Base-by-base conservation (phyloP, 139 green algal species). In the Tetratostichococcus sp. region DNA sequence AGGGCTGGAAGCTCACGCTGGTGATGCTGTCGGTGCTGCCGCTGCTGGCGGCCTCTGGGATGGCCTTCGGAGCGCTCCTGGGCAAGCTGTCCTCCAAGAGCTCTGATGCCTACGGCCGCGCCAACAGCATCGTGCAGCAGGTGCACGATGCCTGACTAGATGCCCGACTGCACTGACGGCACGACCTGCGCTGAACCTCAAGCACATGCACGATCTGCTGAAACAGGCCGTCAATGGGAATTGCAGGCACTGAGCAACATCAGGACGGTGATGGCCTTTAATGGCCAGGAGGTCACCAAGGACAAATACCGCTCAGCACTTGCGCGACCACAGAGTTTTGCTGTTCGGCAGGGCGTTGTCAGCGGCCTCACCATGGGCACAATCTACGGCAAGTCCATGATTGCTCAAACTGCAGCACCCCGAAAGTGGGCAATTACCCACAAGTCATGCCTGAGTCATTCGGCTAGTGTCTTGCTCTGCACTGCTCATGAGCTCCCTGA, bases 1-100 rank as follows among this genome's bases (percentile, higher is more conserved):
- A 85, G 26, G 80, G 79, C 34, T 92, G 85, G 92, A 78, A 90
- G 69, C 89, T 97, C 82, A 92, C 93, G 21, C 83, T 97, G 22
- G 93, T 97, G 26, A 85, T 95, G 73, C 70, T 94, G 26, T 85
- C 89, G 1, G 43, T 79, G 6, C 68, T 88, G 33, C 92, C 92
- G 0, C 62, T 95, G 23, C 71, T 93, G 33, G 90, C 82, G 0
- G 69, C 79, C 1, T 69, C 84, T 34, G 90, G 87, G 8, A 78
- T 85, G 32, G 23, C 66, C 57, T 83, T 95, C 5, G 71, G 75
- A 35, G 77, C 87, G 14, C 35, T 89, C 28, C 68, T 83, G 14
- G 31, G n/a, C 16, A 43, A 30, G 1, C 70, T 83, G 32, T 74
- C 33, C 16, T 32, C 65, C 19, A 65, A 57, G 35, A 70, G 58